Conservation (phyloP, 768 basidiomycete species). For the Psilocybe tampanensis region DNA sequence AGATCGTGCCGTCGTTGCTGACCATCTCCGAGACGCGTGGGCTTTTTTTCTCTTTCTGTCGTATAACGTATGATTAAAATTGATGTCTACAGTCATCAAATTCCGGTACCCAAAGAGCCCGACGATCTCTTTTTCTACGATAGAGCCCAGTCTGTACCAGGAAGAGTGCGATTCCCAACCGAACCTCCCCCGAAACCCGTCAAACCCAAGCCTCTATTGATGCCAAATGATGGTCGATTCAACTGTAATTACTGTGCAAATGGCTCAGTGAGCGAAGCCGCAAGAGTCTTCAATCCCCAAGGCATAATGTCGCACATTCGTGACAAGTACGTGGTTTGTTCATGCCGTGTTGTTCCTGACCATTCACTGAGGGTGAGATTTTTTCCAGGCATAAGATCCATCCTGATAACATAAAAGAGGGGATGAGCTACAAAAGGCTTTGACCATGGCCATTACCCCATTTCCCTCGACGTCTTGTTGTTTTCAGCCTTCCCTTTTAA, state of each 20-base stretch:
- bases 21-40: not conserved
- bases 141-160: not conserved
- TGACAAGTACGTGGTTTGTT: not conserved
- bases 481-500: no score
- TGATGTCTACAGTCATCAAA: not conserved
- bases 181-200: not conserved
- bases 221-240: not conserved
- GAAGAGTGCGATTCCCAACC: not conserved
- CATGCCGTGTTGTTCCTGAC: not conserved
- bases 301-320: not conserved
- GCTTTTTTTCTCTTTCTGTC: not conserved
- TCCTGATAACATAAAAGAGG: not conserved
- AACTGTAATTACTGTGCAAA: not conserved
- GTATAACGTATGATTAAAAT: not conserved
- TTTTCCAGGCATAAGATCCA: not conserved
- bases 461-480: no score
- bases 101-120: not conserved
- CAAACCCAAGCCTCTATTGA: not conserved
- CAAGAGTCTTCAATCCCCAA: not conserved
- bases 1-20: not conserved
- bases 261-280: not conserved
- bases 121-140: slow-evolving; percentile 12
- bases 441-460: not conserved
- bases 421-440: not conserved
- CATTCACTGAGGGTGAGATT: not conserved